A percentile compares a stretch with the other conserved stretches of the same genome.
phyloP scores from a whole-genome alignment of 108 stramenopile genomes.

The Nannochloropsis salina region DNA sequence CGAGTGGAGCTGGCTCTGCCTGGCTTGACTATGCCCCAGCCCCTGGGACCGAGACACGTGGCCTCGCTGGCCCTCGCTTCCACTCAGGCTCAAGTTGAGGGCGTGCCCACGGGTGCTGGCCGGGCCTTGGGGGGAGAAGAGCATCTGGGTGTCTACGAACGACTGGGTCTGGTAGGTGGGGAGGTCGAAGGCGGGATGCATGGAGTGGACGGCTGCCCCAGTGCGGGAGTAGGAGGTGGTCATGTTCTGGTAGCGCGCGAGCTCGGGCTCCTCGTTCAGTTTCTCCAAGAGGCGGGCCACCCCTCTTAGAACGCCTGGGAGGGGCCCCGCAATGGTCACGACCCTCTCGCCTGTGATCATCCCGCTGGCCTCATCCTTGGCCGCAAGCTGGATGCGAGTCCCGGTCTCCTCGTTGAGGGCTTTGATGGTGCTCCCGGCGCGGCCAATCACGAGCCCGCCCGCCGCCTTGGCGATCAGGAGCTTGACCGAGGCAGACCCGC shows the following conservation, averaged over 20 bases:
- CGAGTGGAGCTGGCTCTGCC: too few species aligned
- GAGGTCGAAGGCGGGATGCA: conserved; percentile 7
- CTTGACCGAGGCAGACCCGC: neutral
- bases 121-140: neutral
- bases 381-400: conserved; percentile 10
- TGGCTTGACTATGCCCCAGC: too few species aligned
- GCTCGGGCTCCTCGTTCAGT: conserved; percentile 20
- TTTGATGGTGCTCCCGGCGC: conserved; percentile 50
- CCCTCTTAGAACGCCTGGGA: neutral
- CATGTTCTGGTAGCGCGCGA: conserved; percentile 15
- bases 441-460: conserved; percentile 50
- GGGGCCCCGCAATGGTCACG: neutral
- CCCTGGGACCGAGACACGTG: too few species aligned
- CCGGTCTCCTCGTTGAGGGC: conserved; percentile 43
- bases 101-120: neutral
- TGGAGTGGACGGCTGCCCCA: neutral
- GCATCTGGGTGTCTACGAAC: neutral
- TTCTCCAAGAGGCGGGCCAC: neutral
- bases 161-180: neutral
- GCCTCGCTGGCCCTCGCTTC: neutral
- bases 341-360: conserved; percentile 5
- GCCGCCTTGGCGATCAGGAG: conserved; percentile 18
- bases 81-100: neutral
- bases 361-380: neutral
- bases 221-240: conserved; percentile 18